Percentiles rank a stretch among this genome's conserved stretches.
Conservation (phyloP, 345 rosid species). For the Rhizophora mangle region DNA sequence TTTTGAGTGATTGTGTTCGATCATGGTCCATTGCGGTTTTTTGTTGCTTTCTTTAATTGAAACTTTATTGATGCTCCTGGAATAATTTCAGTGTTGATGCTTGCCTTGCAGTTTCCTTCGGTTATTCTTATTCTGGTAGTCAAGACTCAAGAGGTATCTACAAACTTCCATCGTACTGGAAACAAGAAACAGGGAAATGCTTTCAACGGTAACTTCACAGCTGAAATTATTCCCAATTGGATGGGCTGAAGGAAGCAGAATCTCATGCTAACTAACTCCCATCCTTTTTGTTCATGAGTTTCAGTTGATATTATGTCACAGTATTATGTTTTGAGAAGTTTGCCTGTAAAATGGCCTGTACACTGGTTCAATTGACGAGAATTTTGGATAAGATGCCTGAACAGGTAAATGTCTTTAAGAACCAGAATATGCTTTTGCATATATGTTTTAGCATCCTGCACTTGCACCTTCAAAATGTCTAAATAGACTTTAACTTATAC, state of each 20-base stretch:
- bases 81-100: not conserved
- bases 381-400: slow-evolving; percentile 93
- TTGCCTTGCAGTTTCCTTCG: slow-evolving; percentile 72
- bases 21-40: too few species aligned
- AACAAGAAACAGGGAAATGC: slow-evolving; percentile 57
- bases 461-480: not conserved
- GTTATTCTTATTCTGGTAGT: slow-evolving; percentile 34
- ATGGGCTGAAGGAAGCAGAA: slow-evolving; percentile 56
- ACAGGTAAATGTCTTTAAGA: slow-evolving; percentile 43
- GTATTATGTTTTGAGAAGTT: slow-evolving; percentile 54
- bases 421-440: not conserved
- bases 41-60: not conserved
- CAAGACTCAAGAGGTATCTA: slow-evolving; percentile 67
- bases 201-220: slow-evolving; percentile 57
- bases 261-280: slow-evolving; percentile 3
- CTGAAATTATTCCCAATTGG: slow-evolving; percentile 80
- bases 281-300: not conserved
- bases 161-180: slow-evolving; percentile 79
- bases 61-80: not conserved
- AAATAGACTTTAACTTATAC: not conserved
- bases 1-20: not conserved
- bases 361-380: slow-evolving; percentile 92
- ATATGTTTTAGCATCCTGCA: not conserved
- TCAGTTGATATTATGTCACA: slow-evolving; percentile 7
- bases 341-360: slow-evolving; percentile 94